phyloP scores from a whole-genome alignment of 495 filamentous ascomycete genomes.

The Echria macrotheca region DNA sequence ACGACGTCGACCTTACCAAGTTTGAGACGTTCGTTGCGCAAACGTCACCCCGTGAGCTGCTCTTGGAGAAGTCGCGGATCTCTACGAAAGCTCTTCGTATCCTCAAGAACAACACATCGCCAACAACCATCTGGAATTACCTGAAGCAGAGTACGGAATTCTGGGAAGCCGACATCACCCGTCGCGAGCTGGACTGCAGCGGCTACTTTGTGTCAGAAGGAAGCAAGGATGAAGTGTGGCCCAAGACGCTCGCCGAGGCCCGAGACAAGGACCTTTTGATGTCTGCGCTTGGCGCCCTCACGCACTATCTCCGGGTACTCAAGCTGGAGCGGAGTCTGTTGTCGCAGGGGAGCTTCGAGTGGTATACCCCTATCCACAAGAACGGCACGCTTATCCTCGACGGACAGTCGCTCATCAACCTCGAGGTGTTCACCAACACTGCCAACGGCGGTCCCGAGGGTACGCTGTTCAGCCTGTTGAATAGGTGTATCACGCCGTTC shows the following conservation, averaged over 20 bases:
- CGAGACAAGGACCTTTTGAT: conserved; percentile 78
- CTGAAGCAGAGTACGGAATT: conserved; percentile 87
- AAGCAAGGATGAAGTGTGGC: conserved; percentile 66
- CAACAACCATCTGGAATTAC: conserved; percentile 93
- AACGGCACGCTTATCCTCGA: conserved; percentile 90
- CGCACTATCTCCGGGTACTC: conserved; percentile 79
- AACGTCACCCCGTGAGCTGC: conserved; percentile 78
- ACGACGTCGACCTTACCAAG: conserved; percentile 91
- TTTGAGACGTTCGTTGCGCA: conserved; percentile 98
- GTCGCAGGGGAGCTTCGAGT: conserved; percentile 82
- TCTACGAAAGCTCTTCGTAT: conserved; percentile 87
- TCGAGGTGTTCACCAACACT: conserved; percentile 94
- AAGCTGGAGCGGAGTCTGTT: conserved; percentile 87
- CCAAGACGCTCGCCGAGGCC: conserved; percentile 63
- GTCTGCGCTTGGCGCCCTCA: conserved; percentile 86
- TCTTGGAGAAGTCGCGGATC: conserved; percentile 82
- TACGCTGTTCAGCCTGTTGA: conserved; percentile 84
- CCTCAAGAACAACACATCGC: conserved; percentile 88
- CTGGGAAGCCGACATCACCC: conserved; percentile 76
- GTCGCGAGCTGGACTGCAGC: conserved; percentile 74
- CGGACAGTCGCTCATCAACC: conserved; percentile 93
- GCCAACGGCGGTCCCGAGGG: conserved; percentile 80
- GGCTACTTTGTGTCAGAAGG: conserved; percentile 72
- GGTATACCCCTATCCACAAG: conserved; percentile 92
- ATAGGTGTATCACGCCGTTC: conserved; percentile 93